Conservation (phyloP, 768 basidiomycete genomes). For the Tylopilus intermedius region DNA sequence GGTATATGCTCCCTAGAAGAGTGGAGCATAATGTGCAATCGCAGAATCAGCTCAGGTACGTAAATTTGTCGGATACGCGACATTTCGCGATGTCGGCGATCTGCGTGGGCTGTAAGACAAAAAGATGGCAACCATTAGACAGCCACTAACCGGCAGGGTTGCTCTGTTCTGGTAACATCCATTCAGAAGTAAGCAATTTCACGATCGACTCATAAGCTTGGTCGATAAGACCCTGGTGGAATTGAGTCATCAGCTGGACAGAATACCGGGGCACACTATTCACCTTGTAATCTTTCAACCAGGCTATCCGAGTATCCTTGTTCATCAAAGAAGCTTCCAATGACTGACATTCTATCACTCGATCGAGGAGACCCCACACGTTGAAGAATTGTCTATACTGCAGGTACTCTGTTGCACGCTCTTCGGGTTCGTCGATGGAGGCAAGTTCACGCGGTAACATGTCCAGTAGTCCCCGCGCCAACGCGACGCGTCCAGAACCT, state of each 20-base stretch:
- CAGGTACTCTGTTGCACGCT: slow-evolving; percentile 66
- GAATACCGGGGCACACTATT: background rate
- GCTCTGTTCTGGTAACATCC: slow-evolving; percentile 60
- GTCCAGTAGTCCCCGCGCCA: slow-evolving; percentile 56
- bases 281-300: slow-evolving; percentile 66
- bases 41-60: slow-evolving; percentile 84
- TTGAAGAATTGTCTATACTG: slow-evolving; percentile 78
- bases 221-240: slow-evolving; percentile 51
- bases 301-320: slow-evolving; percentile 52
- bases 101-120: slow-evolving; percentile 32
- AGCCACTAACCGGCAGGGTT: slow-evolving; percentile 31
- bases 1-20: slow-evolving; percentile 60
- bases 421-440: slow-evolving; percentile 61
- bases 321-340: slow-evolving; percentile 53
- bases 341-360: slow-evolving; percentile 57
- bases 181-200: slow-evolving; percentile 71
- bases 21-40: slow-evolving; percentile 71
- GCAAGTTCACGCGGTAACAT: slow-evolving; percentile 62
- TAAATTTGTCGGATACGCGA: slow-evolving; percentile 82
- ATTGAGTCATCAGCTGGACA: background rate
- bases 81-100: slow-evolving; percentile 61
- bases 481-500: slow-evolving; percentile 72
- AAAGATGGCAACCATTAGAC: background rate
- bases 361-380: slow-evolving; percentile 63
- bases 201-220: slow-evolving; percentile 60